Percentiles rank a stretch among this genome's conserved stretches.
Conservation (phyloP, 192 early-diverging fungal genomes). For the Anaeromyces robustus region DNA sequence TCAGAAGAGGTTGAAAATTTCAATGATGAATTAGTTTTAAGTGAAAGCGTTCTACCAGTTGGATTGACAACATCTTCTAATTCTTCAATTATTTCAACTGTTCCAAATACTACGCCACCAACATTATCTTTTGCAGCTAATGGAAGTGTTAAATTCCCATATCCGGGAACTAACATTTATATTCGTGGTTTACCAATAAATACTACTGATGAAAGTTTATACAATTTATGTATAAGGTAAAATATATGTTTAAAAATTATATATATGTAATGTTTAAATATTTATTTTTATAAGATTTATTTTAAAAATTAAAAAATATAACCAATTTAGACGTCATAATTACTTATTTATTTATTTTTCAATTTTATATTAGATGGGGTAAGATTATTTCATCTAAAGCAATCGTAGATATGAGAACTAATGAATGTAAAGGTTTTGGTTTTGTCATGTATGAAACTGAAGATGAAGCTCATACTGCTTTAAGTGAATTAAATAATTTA, state of each 20-base stretch:
- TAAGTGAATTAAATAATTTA: conserved; percentile 42
- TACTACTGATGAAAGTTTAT: conserved; percentile 51
- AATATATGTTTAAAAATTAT: too few species aligned
- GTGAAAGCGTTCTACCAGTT: neutral
- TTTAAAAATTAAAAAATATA: too few species aligned
- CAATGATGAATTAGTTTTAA: neutral
- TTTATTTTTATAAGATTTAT: too few species aligned
- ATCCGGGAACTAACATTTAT: conserved; percentile 50
- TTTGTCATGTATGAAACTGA: conserved; percentile 71
- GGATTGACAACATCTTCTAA: neutral
- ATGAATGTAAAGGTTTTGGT: conserved; percentile 75
- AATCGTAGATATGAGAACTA: conserved; percentile 62
- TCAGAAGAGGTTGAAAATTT: neutral
- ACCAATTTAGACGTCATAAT: too few species aligned
- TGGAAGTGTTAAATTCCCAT: neutral
- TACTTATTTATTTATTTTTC: too few species aligned
- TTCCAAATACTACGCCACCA: neutral
- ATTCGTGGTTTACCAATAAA: conserved; percentile 51
- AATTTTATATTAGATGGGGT: conserved; percentile 23
- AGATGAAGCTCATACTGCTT: conserved; percentile 45
- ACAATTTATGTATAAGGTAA: conserved; percentile 26
- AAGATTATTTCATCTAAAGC: conserved; percentile 62
- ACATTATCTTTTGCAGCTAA: neutral
- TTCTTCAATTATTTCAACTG: neutral
- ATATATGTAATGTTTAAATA: too few species aligned